These are phyloP conservation scores for Nannochloropsis gaditana DNA, from an alignment of 108 stramenopile genomes.

Conservation along the genomic window DNA sequence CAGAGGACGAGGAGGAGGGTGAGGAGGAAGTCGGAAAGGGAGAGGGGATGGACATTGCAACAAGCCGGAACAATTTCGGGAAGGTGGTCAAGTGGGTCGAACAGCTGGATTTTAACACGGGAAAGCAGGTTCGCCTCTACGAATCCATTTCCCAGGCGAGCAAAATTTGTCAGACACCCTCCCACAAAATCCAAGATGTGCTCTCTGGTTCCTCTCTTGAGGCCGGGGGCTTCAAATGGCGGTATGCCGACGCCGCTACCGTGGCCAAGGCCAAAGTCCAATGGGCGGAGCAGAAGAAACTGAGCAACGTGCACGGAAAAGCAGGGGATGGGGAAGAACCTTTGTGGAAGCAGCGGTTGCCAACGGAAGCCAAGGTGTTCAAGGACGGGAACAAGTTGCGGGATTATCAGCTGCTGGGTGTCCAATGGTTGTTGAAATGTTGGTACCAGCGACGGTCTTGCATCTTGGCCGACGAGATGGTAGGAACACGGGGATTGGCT, in stretches of 20 bases:
- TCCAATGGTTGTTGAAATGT: slow-evolving; percentile 92
- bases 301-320: background rate
- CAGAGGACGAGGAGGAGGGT: background rate
- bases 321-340: slow-evolving; percentile 23
- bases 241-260: background rate
- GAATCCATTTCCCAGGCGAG: slow-evolving; percentile 11
- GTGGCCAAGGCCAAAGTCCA: slow-evolving; percentile 4
- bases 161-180: background rate
- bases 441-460: slow-evolving; percentile 81
- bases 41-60: background rate
- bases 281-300: background rate
- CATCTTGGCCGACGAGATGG: slow-evolving; percentile 93
- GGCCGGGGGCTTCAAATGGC: background rate
- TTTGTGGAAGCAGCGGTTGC: background rate
- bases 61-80: background rate
- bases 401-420: slow-evolving; percentile 88
- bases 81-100: slow-evolving; percentile 4
- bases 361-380: slow-evolving; percentile 25
- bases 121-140: slow-evolving; percentile 9
- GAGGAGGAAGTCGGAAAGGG: background rate
- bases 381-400: slow-evolving; percentile 61
- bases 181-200: slow-evolving; percentile 11
- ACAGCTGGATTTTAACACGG: slow-evolving; percentile 9
- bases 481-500: background rate
- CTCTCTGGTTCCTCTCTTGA: background rate